These are phyloP conservation scores for Austropuccinia psidii DNA, from an alignment of 1,284 basidiomycete species.

Conservation along the genomic window DNA sequence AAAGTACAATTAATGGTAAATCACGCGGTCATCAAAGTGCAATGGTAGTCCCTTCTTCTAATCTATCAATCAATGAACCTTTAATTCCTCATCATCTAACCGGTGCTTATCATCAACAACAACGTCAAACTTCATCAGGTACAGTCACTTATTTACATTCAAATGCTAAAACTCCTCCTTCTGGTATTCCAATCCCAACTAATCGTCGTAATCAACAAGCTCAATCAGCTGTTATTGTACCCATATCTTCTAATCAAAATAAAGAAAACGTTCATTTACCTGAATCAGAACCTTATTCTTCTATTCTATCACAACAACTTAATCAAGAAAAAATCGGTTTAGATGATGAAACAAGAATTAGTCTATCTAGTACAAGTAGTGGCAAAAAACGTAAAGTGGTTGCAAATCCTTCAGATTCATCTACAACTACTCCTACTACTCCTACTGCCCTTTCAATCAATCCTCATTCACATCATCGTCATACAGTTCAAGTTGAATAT, in stretches of 20 bases:
- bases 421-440: background rate
- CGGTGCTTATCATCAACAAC: conserved; percentile 32
- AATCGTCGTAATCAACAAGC: conserved; percentile 22
- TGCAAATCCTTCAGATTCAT: too few relatives aligned
- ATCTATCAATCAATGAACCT: background rate
- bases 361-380: background rate
- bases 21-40: conserved; percentile 36
- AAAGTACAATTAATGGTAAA: conserved; percentile 5
- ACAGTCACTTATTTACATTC: conserved; percentile 24
- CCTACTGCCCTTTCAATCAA: background rate
- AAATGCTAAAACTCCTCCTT: background rate
- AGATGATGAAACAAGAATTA: background rate
- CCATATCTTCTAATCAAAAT: conserved; percentile 7
- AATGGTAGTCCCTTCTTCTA: conserved; percentile 36
- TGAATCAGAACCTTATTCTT: background rate
- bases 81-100: background rate
- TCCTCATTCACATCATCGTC: conserved; percentile 23
- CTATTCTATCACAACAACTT: background rate
- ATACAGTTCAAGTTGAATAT: conserved; percentile 37
- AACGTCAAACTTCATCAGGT: conserved; percentile 3
- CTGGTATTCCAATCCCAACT: background rate
- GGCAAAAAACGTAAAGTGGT: conserved; percentile 27
- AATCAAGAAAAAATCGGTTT: background rate
- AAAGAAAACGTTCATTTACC: conserved; percentile 35
- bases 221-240: conserved; percentile 27